phyloP scores from a whole-genome alignment of 495 filamentous ascomycete species.

The Aspergillus affinis region DNA sequence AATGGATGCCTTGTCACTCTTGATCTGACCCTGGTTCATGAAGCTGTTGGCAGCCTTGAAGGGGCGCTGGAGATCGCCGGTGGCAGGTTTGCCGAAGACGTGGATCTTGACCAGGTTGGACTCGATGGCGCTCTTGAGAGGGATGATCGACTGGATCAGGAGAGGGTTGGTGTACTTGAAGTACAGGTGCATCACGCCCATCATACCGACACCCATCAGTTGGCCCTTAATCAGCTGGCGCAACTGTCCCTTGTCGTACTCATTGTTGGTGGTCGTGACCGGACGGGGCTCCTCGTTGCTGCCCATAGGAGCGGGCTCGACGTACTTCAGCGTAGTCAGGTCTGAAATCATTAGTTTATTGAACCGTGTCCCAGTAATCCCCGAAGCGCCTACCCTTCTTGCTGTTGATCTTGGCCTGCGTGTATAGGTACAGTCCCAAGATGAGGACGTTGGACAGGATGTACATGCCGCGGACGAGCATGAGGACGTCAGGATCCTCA shows the following conservation, averaged over 20 bases:
- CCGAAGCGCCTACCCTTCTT: conserved; percentile 75
- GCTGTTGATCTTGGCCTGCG: conserved; percentile 76
- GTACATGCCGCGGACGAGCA: conserved; percentile 79
- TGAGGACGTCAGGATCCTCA: conserved; percentile 84
- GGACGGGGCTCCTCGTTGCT: conserved; percentile 89
- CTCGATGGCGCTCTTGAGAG: conserved; percentile 92
- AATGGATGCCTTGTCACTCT: conserved; percentile 96
- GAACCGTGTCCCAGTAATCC: background rate
- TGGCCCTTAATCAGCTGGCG: conserved; percentile 79
- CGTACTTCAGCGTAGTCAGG: conserved; percentile 96
- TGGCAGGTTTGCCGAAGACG: conserved; percentile 84
- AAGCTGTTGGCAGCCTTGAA: conserved; percentile 86
- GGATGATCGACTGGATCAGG: conserved; percentile 97
- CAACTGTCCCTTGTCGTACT: conserved; percentile 86
- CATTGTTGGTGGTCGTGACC: conserved; percentile 90
- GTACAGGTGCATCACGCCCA: conserved; percentile 97
- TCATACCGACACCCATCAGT: conserved; percentile 95
- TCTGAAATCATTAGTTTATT: conserved; percentile 52
- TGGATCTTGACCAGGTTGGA: conserved; percentile 94
- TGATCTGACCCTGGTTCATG: conserved; percentile 72
- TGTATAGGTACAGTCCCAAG: conserved; percentile 75
- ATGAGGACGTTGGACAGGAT: conserved; percentile 88
- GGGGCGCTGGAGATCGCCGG: conserved; percentile 87
- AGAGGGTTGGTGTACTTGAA: conserved; percentile 99
- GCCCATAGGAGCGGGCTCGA: conserved; percentile 91